Conservation (phyloP, 352 stramenopile species). For the Phytopythium boreale region DNA sequence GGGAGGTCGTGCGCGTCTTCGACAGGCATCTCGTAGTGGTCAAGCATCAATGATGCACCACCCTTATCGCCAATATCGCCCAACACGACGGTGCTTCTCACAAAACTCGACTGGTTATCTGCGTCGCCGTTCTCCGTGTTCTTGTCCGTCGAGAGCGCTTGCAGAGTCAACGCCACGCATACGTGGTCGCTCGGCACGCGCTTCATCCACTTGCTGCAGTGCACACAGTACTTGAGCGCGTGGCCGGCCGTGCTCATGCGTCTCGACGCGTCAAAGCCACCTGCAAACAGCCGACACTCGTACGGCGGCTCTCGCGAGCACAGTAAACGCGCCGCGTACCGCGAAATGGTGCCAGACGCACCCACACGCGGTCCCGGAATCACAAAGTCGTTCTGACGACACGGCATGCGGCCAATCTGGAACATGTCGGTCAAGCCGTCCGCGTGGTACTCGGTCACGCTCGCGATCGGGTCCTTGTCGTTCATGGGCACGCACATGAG, state of each 20-base stretch:
- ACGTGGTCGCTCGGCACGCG: conserved; percentile 31
- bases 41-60: conserved; percentile 13
- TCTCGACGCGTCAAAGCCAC: conserved; percentile 56
- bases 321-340: conserved; percentile 66
- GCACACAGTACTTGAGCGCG: conserved; percentile 58
- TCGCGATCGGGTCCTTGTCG: conserved; percentile 50
- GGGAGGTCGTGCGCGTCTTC: conserved; percentile 34
- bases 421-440: conserved; percentile 64
- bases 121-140: background rate
- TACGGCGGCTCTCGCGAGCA: conserved; percentile 55
- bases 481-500: conserved; percentile 75
- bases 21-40: conserved; percentile 45
- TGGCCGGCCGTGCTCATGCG: conserved; percentile 60
- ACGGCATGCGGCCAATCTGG: conserved; percentile 80
- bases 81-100: conserved; percentile 12
- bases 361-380: conserved; percentile 73
- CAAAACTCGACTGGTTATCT: conserved; percentile 5
- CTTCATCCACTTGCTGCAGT: conserved; percentile 56
- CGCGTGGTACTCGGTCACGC: conserved; percentile 58
- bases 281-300: conserved; percentile 63
- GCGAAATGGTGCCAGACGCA: conserved; percentile 70
- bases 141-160: conserved; percentile 10
- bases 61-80: conserved; percentile 17
- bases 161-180: conserved; percentile 35
- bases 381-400: conserved; percentile 71